These are phyloP conservation scores for Xanthoconium separans DNA, from an alignment of 1,284 basidiomycete species.

Conservation along the genomic window DNA sequence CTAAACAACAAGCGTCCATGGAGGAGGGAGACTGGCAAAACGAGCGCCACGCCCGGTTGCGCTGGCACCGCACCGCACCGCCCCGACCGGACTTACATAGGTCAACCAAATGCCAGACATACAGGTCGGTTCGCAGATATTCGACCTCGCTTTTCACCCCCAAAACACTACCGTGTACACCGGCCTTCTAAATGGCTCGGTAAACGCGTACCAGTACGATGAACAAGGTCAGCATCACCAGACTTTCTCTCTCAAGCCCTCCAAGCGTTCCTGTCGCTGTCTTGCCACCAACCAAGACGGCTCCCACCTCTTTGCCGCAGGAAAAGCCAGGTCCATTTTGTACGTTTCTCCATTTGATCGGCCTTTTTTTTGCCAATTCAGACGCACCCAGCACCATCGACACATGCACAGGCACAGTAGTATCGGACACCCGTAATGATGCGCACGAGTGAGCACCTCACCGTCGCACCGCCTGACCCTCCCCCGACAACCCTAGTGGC, in stretches of 20 bases:
- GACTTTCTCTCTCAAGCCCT: constrained; percentile 60
- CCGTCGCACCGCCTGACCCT: constrained; percentile 11
- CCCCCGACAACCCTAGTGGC: constrained; percentile 37
- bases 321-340: constrained; percentile 84
- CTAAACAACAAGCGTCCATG: constrained; percentile 26
- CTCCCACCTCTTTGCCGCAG: constrained; percentile 67
- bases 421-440: constrained; percentile 52
- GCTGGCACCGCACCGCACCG: constrained; percentile 5
- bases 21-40: neutral
- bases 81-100: neutral
- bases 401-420: constrained; percentile 60
- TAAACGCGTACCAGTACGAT: constrained; percentile 79
- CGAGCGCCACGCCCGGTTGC: neutral
- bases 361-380: neutral
- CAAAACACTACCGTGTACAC: constrained; percentile 66
- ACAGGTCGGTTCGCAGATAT: constrained; percentile 73
- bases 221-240: constrained; percentile 57
- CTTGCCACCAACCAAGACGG: constrained; percentile 68
- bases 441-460: constrained; percentile 76
- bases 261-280: constrained; percentile 75
- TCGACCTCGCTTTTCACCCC: constrained; percentile 89
- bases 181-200: constrained; percentile 78
- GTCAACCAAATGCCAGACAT: constrained; percentile 58
- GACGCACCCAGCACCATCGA: constrained; percentile 59
- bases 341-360: constrained; percentile 42